phyloP scores from a whole-genome alignment of 139 green algal genomes.

The Chlorella sp. region DNA sequence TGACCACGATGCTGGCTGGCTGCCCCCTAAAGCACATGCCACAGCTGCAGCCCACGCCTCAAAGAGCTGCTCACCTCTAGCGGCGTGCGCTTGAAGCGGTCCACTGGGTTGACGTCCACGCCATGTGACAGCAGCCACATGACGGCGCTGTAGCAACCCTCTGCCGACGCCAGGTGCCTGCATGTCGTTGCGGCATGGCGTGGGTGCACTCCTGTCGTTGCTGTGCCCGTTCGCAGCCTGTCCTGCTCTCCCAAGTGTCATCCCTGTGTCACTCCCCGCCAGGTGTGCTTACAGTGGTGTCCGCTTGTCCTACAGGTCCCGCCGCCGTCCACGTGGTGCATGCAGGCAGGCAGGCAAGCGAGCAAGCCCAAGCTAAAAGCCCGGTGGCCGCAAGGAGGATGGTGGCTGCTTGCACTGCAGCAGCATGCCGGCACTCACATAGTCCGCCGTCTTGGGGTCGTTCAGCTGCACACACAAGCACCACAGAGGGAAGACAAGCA shows the following conservation, averaged over 20 bases:
- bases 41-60: no score
- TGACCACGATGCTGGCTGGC: no score
- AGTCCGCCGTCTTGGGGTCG: slow-evolving; percentile 11
- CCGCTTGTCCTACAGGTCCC: slow-evolving; percentile 76
- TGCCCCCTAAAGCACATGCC: no score
- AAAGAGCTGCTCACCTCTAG: no score
- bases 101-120: slow-evolving; percentile 66
- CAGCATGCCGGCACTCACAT: neutral
- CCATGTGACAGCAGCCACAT: slow-evolving; percentile 77
- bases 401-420: neutral
- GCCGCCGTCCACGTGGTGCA: slow-evolving; percentile 55
- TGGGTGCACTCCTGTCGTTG: neutral
- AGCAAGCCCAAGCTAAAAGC: neutral
- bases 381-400: no score
- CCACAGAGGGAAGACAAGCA: neutral
- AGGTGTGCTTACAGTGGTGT: slow-evolving; percentile 80
- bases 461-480: slow-evolving; percentile 15
- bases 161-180: slow-evolving; percentile 79
- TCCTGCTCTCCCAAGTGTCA: no score
- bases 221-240: no score
- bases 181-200: neutral
- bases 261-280: no score
- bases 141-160: slow-evolving; percentile 70
- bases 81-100: slow-evolving; percentile 83
- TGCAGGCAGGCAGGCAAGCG: neutral